Percentiles rank a stretch among this genome's conserved stretches.
phyloP scores from a whole-genome alignment of 345 rosid species.

The Leavenworthia alabamica region DNA sequence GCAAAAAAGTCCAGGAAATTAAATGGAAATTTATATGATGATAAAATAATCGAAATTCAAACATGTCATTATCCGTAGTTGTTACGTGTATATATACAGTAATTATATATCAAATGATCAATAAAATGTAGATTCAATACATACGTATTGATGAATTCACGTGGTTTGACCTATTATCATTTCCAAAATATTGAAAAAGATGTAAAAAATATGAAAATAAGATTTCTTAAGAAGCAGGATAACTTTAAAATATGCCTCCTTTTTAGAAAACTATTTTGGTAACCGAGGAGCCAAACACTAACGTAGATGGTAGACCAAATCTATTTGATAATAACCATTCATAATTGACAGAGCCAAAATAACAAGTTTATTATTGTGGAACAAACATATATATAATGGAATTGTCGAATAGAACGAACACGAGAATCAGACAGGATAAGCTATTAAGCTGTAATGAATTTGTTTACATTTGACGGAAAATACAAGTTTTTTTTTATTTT shows the following conservation, averaged over 20 bases:
- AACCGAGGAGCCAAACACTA: constrained; percentile 19
- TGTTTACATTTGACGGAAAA: neutral
- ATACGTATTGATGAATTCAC: constrained; percentile 25
- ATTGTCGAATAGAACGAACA: neutral
- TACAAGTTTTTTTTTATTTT: no score
- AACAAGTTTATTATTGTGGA: no score
- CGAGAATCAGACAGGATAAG: neutral
- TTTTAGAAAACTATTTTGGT: neutral
- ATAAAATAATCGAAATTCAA: constrained; percentile 2
- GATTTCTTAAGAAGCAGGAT: neutral
- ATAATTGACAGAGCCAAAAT: no score
- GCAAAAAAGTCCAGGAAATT: constrained; percentile 19
- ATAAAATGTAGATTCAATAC: constrained; percentile 14
- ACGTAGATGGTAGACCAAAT: constrained; percentile 25
- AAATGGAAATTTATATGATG: neutral
- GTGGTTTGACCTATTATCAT: constrained; percentile 19
- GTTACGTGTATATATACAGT: neutral
- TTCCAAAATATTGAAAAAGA: constrained; percentile 7
- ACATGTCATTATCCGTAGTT: constrained; percentile 5
- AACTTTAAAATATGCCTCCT: constrained; percentile 22
- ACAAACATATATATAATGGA: neutral
- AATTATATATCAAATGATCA: neutral
- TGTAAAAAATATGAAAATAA: neutral
- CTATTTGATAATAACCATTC: neutral
- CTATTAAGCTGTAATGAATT: no score